Conservation (phyloP, 345 rosid species). For the Triadica sebifera region DNA sequence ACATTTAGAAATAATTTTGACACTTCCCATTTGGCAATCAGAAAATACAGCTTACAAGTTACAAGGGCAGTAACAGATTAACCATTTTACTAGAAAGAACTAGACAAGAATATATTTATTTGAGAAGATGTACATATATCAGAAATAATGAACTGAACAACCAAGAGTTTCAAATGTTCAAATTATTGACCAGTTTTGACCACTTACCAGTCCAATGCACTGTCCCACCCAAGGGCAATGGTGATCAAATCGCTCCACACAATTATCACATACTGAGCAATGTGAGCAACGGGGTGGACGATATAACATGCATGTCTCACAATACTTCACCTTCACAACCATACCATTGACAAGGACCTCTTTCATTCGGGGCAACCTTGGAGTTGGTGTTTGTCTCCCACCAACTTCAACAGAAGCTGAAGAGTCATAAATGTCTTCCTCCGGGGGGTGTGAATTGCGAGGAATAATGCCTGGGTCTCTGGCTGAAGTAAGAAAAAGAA, state of each 20-base stretch:
- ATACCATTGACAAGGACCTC: slow-evolving; percentile 35
- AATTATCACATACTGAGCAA: slow-evolving; percentile 56
- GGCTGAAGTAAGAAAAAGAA: slow-evolving; percentile 49
- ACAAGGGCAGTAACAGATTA: neutral
- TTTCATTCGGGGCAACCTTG: slow-evolving; percentile 37
- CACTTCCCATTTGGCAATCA: neutral
- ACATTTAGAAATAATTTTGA: neutral
- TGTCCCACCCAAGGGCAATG: slow-evolving; percentile 68
- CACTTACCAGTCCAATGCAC: slow-evolving; percentile 55
- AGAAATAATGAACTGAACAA: neutral
- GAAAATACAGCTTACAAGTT: neutral
- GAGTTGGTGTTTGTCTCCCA: slow-evolving; percentile 40
- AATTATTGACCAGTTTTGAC: neutral
- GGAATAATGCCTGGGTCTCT: slow-evolving; percentile 56
- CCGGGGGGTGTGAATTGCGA: slow-evolving; percentile 46
- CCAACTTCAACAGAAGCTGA: slow-evolving; percentile 29
- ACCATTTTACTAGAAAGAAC: neutral
- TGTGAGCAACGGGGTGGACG: slow-evolving; percentile 64
- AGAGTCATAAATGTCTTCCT: slow-evolving; percentile 43
- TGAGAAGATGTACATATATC: neutral
- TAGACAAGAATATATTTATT: neutral
- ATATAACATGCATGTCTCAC: slow-evolving; percentile 51
- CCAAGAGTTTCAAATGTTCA: too few relatives aligned
- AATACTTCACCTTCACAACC: slow-evolving; percentile 45
- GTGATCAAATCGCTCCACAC: slow-evolving; percentile 58